Conservation (phyloP, 2,329 filamentous ascomycete species). For the Fusarium pininemorale region DNA sequence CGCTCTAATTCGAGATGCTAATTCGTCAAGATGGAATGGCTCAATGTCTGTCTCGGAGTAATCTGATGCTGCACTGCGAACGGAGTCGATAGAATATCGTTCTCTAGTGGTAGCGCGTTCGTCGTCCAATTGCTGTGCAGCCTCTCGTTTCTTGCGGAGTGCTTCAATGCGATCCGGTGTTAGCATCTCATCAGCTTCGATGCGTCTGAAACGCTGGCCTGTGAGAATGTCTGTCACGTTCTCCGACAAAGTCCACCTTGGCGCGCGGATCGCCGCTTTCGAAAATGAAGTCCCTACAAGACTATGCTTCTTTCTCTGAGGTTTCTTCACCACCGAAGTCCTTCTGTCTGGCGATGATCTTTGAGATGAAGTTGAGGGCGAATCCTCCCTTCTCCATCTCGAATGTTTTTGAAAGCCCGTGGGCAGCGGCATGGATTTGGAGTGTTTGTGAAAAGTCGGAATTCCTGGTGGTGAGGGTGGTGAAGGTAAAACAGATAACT, state of each 20-base stretch:
- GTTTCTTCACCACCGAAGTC: constrained; percentile 53
- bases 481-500: constrained; percentile 18
- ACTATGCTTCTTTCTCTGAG: constrained; percentile 51
- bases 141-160: constrained; percentile 51
- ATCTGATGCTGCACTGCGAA: constrained; percentile 35
- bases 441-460: constrained; percentile 23
- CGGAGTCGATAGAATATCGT: constrained; percentile 39
- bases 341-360: constrained; percentile 38
- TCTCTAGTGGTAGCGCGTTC: constrained; percentile 7
- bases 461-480: constrained; percentile 31
- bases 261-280: constrained; percentile 32
- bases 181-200: constrained; percentile 68
- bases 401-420: constrained; percentile 27
- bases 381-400: constrained; percentile 19
- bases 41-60: constrained; percentile 54
- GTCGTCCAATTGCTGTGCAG: constrained; percentile 36
- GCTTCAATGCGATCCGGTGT: constrained; percentile 62
- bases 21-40: constrained; percentile 60
- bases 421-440: constrained; percentile 39
- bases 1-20: constrained; percentile 54
- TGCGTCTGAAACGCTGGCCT: constrained; percentile 62
- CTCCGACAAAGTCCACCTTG: constrained; percentile 64
- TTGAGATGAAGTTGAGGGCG: constrained; percentile 16
- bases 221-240: constrained; percentile 67
- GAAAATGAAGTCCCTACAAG: constrained; percentile 16